These are phyloP conservation scores for Nitzschia inconspicua DNA, from an alignment of 108 stramenopile species.

Conservation along the genomic window DNA sequence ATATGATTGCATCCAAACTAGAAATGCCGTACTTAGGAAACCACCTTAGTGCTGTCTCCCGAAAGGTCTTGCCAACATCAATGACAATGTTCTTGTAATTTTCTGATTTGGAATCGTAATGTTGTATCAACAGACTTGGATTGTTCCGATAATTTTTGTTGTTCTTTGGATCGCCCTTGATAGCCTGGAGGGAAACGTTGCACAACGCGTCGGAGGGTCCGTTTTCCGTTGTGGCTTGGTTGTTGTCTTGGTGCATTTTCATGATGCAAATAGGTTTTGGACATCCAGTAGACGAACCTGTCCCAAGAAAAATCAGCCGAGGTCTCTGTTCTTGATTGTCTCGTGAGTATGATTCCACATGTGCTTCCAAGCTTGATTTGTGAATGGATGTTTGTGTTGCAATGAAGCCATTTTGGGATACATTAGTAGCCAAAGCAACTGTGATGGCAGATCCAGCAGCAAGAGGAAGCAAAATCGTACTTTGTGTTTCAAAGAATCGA, in stretches of 20 bases:
- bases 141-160: conserved; percentile 87
- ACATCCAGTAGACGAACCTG: conserved; percentile 83
- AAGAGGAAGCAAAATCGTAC: too few species aligned
- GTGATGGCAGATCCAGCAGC: too few species aligned
- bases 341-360: too few species aligned
- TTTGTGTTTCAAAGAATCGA: too few species aligned
- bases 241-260: conserved; percentile 35
- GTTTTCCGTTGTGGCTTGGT: not conserved
- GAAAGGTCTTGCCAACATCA: conserved; percentile 90
- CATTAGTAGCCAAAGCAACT: too few species aligned
- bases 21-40: conserved; percentile 56
- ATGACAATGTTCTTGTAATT: conserved; percentile 54
- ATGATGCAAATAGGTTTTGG: conserved; percentile 70
- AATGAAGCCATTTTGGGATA: too few species aligned
- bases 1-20: conserved; percentile 66
- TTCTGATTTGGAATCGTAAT: conserved; percentile 23
- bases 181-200: conserved; percentile 53
- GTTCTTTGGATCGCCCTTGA: conserved; percentile 63
- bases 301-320: conserved; percentile 61
- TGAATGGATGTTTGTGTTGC: too few species aligned
- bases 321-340: conserved; percentile 1
- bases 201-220: conserved; percentile 17
- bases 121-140: conserved; percentile 66
- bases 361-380: too few species aligned
- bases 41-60: conserved; percentile 76